A percentile compares a stretch with the other conserved stretches of the same genome.
Conservation (phyloP, 1,139 yeast genomes). For the Suhomyces yuchorum region DNA sequence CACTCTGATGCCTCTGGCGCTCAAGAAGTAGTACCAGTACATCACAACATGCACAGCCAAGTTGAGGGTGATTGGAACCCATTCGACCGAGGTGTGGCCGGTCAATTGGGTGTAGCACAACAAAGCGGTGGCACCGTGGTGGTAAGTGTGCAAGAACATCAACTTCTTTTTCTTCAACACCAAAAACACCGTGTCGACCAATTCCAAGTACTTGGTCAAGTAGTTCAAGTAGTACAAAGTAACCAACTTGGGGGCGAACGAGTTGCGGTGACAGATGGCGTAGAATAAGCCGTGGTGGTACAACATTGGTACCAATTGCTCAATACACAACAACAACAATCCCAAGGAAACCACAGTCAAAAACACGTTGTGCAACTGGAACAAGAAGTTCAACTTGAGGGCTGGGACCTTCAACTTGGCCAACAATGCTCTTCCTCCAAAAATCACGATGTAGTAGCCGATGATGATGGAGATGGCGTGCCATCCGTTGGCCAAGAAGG, state of each 20-base stretch:
- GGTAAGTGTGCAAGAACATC: slow-evolving; percentile 91
- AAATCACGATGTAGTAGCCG: slow-evolving; percentile 74
- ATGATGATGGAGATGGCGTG: slow-evolving; percentile 66
- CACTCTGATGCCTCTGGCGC: slow-evolving; percentile 91
- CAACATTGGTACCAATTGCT: slow-evolving; percentile 85
- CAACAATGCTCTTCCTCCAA: slow-evolving; percentile 67
- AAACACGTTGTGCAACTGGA: slow-evolving; percentile 77
- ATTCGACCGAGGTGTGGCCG: slow-evolving; percentile 87
- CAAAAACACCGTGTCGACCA: slow-evolving; percentile 88
- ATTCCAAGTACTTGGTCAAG: slow-evolving; percentile 77
- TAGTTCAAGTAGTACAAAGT: slow-evolving; percentile 80
- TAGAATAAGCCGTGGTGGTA: slow-evolving; percentile 76
- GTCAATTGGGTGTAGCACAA: slow-evolving; percentile 91
- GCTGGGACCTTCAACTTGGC: slow-evolving; percentile 58
- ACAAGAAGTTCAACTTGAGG: slow-evolving; percentile 61
- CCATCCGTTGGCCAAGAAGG: slow-evolving; percentile 68
- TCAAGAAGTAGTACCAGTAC: slow-evolving; percentile 97
- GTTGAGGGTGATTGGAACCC: slow-evolving; percentile 93
- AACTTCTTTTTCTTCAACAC: slow-evolving; percentile 90
- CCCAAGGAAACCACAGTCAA: slow-evolving; percentile 71
- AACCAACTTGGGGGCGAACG: slow-evolving; percentile 87
- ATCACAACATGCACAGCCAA: slow-evolving; percentile 92
- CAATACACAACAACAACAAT: slow-evolving; percentile 69
- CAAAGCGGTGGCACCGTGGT: slow-evolving; percentile 97
- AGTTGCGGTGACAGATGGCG: slow-evolving; percentile 77